phyloP scores from a whole-genome alignment of 2,329 filamentous ascomycete species.

The Hortaea werneckii region DNA sequence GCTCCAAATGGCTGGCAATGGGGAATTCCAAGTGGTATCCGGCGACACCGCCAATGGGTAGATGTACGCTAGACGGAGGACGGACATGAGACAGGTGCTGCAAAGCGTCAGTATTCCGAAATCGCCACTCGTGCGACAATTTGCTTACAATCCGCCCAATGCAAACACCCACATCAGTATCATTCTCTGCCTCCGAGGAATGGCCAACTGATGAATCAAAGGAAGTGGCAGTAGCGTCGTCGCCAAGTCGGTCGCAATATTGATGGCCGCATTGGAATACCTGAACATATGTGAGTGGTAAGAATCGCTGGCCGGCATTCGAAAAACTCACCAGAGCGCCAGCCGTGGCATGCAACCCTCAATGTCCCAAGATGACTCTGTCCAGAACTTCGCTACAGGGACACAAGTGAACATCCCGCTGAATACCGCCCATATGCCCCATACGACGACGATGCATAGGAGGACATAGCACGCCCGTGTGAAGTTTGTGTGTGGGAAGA shows the following conservation, averaged over 20 bases:
- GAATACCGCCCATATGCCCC: slow-evolving; percentile 24
- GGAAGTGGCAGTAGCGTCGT: slow-evolving; percentile 27
- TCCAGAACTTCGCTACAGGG: slow-evolving; percentile 35
- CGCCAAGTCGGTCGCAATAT: slow-evolving; percentile 28
- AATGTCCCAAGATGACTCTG: slow-evolving; percentile 13
- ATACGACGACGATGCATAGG: slow-evolving; percentile 24
- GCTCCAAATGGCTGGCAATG: slow-evolving; percentile 26
- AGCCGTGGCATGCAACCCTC: slow-evolving; percentile 29
- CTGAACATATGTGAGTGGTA: slow-evolving; percentile 5
- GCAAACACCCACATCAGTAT: slow-evolving; percentile 27
- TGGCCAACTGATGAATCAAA: slow-evolving; percentile 23
- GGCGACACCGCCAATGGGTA: slow-evolving; percentile 14
- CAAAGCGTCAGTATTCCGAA: background rate
- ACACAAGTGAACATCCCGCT: slow-evolving; percentile 32
- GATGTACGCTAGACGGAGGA: slow-evolving; percentile 23
- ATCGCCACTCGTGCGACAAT: background rate
- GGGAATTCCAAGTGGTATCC: slow-evolving; percentile 23
- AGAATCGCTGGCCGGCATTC: background rate
- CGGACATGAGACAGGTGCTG: slow-evolving; percentile 22
- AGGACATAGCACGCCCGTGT: slow-evolving; percentile 21
- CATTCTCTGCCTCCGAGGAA: slow-evolving; percentile 23
- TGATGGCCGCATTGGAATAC: slow-evolving; percentile 28
- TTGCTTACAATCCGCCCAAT: slow-evolving; percentile 18
- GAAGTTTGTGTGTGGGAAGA: slow-evolving; percentile 33
- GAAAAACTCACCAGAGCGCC: slow-evolving; percentile 29